Evolutionary conservation across 2,329 filamentous ascomycete genomes (phyloP), one percentile per base, ranked within the genome.

Genomic region (Hypoxylon sp.): DNA sequence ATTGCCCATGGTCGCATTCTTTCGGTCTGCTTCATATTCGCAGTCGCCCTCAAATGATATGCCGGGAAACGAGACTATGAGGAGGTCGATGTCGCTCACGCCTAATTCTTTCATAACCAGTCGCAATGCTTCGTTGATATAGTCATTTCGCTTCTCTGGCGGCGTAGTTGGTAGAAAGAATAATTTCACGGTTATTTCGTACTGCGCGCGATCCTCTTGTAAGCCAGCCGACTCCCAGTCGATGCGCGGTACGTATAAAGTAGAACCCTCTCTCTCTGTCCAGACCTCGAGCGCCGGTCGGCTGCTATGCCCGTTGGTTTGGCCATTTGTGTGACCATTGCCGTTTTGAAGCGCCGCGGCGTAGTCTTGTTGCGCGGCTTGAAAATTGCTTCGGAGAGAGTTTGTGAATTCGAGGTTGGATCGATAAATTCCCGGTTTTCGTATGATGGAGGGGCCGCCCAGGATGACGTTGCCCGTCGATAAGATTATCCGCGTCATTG

Each of bases 401-500:
- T 94, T 94, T 71, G 94, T 92, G 74, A 99, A 88, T 81, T 99
- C 96, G 74, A 94, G 90, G 79, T 98, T 98, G 60, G 95, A 98
- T 78, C 94, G 94, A 78, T 90, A 90, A 72, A 89, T 88, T 67
- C 90, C 87, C 14, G 91, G 89, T 76, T 92, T 93, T 70, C 93
- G 91, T 80, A 97, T 91, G 70, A 97, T 91, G 53, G 94, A 93
- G 63, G 92, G 92, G 63, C 93, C 92, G 70, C 89, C 90, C 75
- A 91, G 91, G 87, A 97, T 93, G 79, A 97, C 92, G 84, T 97
- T 98, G 42, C 75, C 75, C 19, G 75, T 77, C 19, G 75, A 77
- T 64, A 77, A 59, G 51, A 76, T 70, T 73, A 77, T 77, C 65
- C 64, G 65, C 31, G 75, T 75, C 75, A 77, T 77, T 42, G 57